Percentiles rank a stretch among this genome's conserved stretches.
phyloP scores from a whole-genome alignment of 1,284 basidiomycete species.

The Cutaneotrichosporon sp. region DNA sequence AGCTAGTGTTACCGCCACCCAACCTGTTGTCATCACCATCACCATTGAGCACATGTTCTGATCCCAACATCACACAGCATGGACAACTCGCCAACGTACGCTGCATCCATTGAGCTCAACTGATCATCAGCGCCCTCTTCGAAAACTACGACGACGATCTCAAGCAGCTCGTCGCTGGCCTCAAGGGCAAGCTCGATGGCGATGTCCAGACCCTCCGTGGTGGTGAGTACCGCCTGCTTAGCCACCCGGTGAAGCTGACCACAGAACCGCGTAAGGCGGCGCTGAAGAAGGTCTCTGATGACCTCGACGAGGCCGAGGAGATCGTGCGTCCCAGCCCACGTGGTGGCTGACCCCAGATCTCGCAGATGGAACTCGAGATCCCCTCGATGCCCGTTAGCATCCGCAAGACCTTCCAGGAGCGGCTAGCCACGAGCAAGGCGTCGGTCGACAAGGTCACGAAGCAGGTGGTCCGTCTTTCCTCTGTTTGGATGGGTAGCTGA shows the following conservation, averaged over 20 bases:
- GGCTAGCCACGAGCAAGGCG: slow-evolving; percentile 69
- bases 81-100: slow-evolving; percentile 54
- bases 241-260: background rate
- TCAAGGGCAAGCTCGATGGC: slow-evolving; percentile 50
- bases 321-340: slow-evolving; percentile 61
- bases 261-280: slow-evolving; percentile 79
- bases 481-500: background rate
- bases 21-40: background rate
- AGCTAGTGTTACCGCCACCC: background rate
- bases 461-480: slow-evolving; percentile 56
- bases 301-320: slow-evolving; percentile 97
- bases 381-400: slow-evolving; percentile 88
- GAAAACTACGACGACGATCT: slow-evolving; percentile 55
- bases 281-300: slow-evolving; percentile 84
- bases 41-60: background rate
- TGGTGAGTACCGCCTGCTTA: slow-evolving; percentile 37
- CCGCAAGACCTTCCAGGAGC: slow-evolving; percentile 68
- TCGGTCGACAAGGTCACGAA: slow-evolving; percentile 76
- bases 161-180: slow-evolving; percentile 45
- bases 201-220: slow-evolving; percentile 50
- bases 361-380: slow-evolving; percentile 99
- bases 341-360: slow-evolving; percentile 61
- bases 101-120: background rate
- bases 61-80: slow-evolving; percentile 28
- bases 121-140: slow-evolving; percentile 46